phyloP scores from a whole-genome alignment of 164 flowering plant species.

The Vitis labrusca region DNA sequence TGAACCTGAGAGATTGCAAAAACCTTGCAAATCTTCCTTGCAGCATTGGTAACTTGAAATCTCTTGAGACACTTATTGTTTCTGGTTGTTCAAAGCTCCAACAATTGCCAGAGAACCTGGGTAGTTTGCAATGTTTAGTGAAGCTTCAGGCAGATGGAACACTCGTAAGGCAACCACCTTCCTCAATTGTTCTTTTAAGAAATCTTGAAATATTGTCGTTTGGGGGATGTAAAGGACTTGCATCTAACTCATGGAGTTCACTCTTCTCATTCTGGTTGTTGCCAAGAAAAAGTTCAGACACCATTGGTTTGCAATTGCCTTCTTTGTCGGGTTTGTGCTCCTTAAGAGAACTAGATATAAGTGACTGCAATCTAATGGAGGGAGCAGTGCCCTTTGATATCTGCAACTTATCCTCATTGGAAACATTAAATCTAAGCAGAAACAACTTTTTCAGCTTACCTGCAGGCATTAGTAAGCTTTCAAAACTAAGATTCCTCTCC shows the following conservation, averaged over 20 bases:
- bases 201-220: conserved; percentile 1
- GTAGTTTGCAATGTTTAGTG: neutral
- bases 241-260: neutral
- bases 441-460: conserved; percentile 9
- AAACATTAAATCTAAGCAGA: neutral
- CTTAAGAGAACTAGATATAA: neutral
- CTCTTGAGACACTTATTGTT: neutral
- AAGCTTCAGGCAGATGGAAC: neutral
- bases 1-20: neutral
- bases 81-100: neutral
- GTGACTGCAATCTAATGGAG: neutral
- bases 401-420: neutral
- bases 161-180: neutral
- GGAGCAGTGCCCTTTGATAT: neutral
- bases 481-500: neutral
- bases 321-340: neutral
- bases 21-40: neutral
- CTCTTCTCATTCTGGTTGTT: neutral
- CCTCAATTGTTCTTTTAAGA: neutral
- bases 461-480: neutral
- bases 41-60: neutral
- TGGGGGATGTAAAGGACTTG: neutral
- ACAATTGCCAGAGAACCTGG: neutral
- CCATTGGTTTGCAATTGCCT: neutral
- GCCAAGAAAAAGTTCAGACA: neutral